Base-by-base conservation (phyloP, 805 yeast species). In the Starmerella apis region DNA sequence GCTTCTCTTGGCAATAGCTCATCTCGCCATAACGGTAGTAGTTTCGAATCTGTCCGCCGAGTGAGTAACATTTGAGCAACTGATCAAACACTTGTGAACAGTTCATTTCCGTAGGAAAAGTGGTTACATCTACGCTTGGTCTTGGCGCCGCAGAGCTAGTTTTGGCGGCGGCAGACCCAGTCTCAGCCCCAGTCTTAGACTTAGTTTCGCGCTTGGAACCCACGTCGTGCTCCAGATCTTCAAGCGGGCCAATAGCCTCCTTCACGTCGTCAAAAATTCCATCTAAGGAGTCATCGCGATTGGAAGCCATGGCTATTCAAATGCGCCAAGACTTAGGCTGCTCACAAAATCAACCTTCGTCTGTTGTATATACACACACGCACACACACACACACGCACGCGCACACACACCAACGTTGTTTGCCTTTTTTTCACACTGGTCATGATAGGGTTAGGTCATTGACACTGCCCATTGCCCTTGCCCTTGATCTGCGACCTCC, bases 41-140 rank as follows among this genome's bases (percentile, higher is more conserved):
- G 65, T 83, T 76, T 53, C 94, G 76, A 19, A 85, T 68, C 62
- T 88, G 96, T 0, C 96, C 96, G 3, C 95, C 96, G 2, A 88
- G 62, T 0, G 96, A 84, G 67, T 84, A 86, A 64, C 97, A 90
- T 43, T 78, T 80, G 42, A 87, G 74, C 20, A 88, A 70, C 61
- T 86, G 94, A 65, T 88, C 95, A 65, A 88, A 81, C 1, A 92
- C 92, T 39, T 90, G 86, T 48, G 81, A 71, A 61, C 90, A 82
- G 46, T 77, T 74, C 87, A 82, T 77, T n/a, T 73, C 71, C 30
- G 63, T 61, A 37, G 70, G 68, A 48, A 61, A 65, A 27, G 68
- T 52, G 9, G 61, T 43, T 14, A 41, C 46, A 8, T 46, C 50
- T 14, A 27, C 36, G 30, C 19, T 24, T 14, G 25, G 20, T n/a